These are phyloP conservation scores for Parathielavia appendiculata DNA, from an alignment of 495 filamentous ascomycete genomes.

Conservation along the genomic window DNA sequence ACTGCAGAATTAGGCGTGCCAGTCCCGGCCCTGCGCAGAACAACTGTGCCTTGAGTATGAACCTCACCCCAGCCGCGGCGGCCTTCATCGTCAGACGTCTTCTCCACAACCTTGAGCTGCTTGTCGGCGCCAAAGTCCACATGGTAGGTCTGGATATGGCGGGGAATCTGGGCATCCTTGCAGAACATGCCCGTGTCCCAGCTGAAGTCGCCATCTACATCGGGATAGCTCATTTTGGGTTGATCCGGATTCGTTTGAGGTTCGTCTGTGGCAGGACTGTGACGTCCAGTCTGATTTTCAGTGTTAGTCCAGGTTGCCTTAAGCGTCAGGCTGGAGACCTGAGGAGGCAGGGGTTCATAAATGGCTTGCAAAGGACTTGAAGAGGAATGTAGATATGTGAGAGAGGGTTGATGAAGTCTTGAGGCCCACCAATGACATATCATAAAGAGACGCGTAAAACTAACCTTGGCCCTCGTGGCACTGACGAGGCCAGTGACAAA, in stretches of 20 bases:
- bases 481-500: conserved; percentile 25
- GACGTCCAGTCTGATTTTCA: conserved; percentile 2
- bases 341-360: neutral
- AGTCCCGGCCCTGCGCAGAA: conserved; percentile 32
- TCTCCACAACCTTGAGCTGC: conserved; percentile 30
- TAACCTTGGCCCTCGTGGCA: conserved; percentile 25
- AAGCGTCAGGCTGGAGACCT: no score
- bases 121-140: conserved; percentile 30
- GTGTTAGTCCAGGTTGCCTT: no score
- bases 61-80: conserved; percentile 23
- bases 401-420: no score
- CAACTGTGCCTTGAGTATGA: conserved; percentile 36
- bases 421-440: no score
- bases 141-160: conserved; percentile 27
- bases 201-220: conserved; percentile 16
- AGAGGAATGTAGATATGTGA: neutral
- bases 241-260: neutral
- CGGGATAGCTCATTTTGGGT: conserved; percentile 26
- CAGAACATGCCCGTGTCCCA: conserved; percentile 23
- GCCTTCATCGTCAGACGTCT: conserved; percentile 14
- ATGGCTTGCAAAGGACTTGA: neutral
- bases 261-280: neutral
- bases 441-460: conserved; percentile 15
- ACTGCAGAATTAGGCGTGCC: conserved; percentile 26
- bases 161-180: conserved; percentile 28